phyloP scores from a whole-genome alignment of 1,284 basidiomycete genomes.

The Apiotrichum gracile region DNA sequence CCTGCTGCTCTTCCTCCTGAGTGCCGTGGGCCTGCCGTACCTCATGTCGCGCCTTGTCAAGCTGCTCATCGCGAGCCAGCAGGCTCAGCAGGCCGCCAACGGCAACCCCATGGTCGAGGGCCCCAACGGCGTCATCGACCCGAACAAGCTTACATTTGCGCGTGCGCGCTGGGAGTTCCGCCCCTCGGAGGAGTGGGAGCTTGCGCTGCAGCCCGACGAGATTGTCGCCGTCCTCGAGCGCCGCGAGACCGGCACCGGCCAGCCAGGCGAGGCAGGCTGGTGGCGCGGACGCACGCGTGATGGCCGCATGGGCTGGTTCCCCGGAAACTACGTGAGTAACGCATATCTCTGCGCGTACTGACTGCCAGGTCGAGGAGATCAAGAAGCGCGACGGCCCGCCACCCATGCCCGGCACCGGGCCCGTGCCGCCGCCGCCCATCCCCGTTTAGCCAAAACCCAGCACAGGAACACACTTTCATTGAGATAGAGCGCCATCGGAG shows the following conservation, averaged over 20 bases:
- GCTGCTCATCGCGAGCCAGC: slow-evolving; percentile 65
- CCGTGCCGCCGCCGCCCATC: background rate
- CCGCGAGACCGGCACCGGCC: slow-evolving; percentile 69
- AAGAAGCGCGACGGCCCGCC: slow-evolving; percentile 17
- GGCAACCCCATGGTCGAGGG: slow-evolving; percentile 21
- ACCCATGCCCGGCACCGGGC: background rate
- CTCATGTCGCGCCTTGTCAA: slow-evolving; percentile 87
- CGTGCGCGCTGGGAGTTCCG: slow-evolving; percentile 77
- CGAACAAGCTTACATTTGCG: slow-evolving; percentile 71
- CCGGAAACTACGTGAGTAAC: slow-evolving; percentile 70
- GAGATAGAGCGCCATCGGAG: too few species aligned
- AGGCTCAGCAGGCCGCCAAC: slow-evolving; percentile 24
- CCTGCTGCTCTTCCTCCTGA: slow-evolving; percentile 86
- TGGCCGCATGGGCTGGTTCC: slow-evolving; percentile 95
- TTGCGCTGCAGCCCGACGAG: slow-evolving; percentile 79
- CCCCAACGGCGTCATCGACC: slow-evolving; percentile 47
- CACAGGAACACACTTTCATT: too few species aligned
- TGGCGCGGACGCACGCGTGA: slow-evolving; percentile 94
- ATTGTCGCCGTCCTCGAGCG: slow-evolving; percentile 90
- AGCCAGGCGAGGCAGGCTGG: slow-evolving; percentile 76
- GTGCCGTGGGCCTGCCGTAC: slow-evolving; percentile 90
- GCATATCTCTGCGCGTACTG: too few species aligned
- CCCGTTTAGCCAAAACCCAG: background rate
- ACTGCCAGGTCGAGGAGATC: slow-evolving; percentile 17
- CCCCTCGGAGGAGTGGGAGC: slow-evolving; percentile 67